Conservation (phyloP, 139 green algal genomes). For the Zygnema circumcarinatum region DNA sequence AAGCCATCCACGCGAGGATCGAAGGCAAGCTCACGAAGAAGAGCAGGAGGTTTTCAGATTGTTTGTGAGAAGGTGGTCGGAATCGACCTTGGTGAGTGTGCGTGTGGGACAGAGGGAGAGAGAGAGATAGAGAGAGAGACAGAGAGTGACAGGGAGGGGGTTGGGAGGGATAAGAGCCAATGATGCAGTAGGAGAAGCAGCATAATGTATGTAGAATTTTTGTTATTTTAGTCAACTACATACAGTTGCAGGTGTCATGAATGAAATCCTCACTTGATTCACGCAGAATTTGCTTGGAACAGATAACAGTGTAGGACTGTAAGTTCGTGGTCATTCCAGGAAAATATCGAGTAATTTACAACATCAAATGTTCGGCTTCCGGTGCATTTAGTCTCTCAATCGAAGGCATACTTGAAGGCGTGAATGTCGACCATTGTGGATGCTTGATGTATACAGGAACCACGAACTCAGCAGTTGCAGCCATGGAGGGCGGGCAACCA, state of each 20-base stretch:
- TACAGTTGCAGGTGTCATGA: conserved; percentile 66
- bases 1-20: no score
- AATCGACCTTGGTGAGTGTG: conserved; percentile 85
- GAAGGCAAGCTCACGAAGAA: no score
- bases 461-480: conserved; percentile 87
- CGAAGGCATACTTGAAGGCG: neutral
- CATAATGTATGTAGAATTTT: no score
- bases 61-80: conserved; percentile 79
- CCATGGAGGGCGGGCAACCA: conserved; percentile 66
- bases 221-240: neutral
- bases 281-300: neutral
- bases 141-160: no score
- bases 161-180: no score
- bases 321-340: no score
- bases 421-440: neutral
- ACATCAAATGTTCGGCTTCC: neutral
- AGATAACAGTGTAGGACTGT: no score
- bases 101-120: no score
- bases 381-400: neutral
- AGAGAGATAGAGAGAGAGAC: no score
- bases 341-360: neutral
- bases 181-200: no score
- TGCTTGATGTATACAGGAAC: conserved; percentile 68
- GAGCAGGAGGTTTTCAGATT: conserved; percentile 30
- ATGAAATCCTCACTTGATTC: neutral